Evolutionary conservation across 2,329 filamentous ascomycete species (phyloP), one percentile per base, ranked within the genome.

Genomic region (Fusarium sp.): DNA sequence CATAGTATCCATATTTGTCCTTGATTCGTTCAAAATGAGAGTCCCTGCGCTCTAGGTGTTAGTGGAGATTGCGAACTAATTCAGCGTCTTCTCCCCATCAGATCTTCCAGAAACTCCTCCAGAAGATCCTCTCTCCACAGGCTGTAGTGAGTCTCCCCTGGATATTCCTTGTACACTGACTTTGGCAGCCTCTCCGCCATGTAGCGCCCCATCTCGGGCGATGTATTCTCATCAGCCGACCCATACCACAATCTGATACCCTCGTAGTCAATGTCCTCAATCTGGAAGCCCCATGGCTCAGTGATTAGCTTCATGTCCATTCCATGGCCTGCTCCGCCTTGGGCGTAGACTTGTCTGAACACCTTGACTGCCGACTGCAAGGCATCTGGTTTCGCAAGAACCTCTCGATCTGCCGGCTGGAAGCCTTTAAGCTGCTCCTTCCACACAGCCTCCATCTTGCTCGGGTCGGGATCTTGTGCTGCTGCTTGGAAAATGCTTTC

Each of bases 121-220:
- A 51, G 4, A 28, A 51, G 28, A 7, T 33, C 20, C 30, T 51
- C 37, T 5, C 7, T 33, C 46, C 35, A 51, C 2, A 56, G 17
- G 7, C n/a, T 51, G 13, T 56, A 41, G 28, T 51, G 35, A 17
- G 26, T 56, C 7, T 50, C 35, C 8, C 17, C 28, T 2, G 2
- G 28, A 5, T 56, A 41, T 11, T 56, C 37, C n/a, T 35, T 56
- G 8, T 51, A 41, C 3, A 43, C 7, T 5, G 53, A 32, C 35
- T 80, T 33, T n/a, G n/a, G 37, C 17, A 62, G 17, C 8, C 11
- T 43, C 7, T 48, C 7, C 3, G 37, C 56, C 37, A 55, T 62
- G 3, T 56, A 62, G 4, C 19, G n/a, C 4, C 50, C 50, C 19
- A 62, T 62, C 15, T 6, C 30, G 17, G 51, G 51, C 15, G 48